Percentiles rank a stretch among this genome's conserved stretches.
Evolutionary conservation across 2,329 filamentous ascomycete species (phyloP).

Genomic region (Dothidotthia symphoricarpi): DNA sequence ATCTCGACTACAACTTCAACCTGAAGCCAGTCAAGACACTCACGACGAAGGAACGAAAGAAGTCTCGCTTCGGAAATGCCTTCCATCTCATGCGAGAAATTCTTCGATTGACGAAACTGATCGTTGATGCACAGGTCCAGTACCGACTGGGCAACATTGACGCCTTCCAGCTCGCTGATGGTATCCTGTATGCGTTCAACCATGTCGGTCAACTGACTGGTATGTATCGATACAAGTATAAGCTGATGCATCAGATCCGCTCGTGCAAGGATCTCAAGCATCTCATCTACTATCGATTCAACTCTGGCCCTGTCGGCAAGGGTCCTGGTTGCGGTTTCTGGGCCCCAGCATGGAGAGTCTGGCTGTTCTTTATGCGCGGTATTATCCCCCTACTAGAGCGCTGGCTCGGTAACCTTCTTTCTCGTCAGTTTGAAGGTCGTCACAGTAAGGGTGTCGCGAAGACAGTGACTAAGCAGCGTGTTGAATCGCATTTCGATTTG

Average conservation of each 20-base stretch:
- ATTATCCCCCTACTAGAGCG: conserved; percentile 95
- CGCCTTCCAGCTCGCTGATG: conserved; percentile 96
- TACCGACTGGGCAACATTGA: conserved; percentile 97
- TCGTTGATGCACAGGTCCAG: conserved; percentile 97
- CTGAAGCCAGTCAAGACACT: conserved; percentile 97
- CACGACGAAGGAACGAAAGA: conserved; percentile 98
- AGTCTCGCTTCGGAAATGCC: conserved; percentile 97
- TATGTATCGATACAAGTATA: conserved; percentile 99
- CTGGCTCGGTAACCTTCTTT: conserved; percentile 95
- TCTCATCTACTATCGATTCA: conserved; percentile 98
- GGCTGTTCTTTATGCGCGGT: conserved; percentile 98
- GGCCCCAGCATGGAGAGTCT: conserved; percentile 97
- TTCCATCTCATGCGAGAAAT: conserved; percentile 99
- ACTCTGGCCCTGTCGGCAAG: conserved; percentile 93
- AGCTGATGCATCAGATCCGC: conserved; percentile 99
- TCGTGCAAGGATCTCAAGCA: conserved; percentile 99
- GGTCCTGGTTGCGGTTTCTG: conserved; percentile 98
- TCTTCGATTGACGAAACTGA: conserved; percentile 89
- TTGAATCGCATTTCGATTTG: conserved; percentile 97
- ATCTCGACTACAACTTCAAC: conserved; percentile 99
- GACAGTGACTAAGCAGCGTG: conserved; percentile 97
- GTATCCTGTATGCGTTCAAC: conserved; percentile 99
- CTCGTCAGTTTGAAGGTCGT: conserved; percentile 94
- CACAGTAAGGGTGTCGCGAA: conserved; percentile 99
- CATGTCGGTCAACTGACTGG: conserved; percentile 97